Base-by-base conservation (phyloP, 1,284 basidiomycete species). In the Microbotryum scabiosae region DNA sequence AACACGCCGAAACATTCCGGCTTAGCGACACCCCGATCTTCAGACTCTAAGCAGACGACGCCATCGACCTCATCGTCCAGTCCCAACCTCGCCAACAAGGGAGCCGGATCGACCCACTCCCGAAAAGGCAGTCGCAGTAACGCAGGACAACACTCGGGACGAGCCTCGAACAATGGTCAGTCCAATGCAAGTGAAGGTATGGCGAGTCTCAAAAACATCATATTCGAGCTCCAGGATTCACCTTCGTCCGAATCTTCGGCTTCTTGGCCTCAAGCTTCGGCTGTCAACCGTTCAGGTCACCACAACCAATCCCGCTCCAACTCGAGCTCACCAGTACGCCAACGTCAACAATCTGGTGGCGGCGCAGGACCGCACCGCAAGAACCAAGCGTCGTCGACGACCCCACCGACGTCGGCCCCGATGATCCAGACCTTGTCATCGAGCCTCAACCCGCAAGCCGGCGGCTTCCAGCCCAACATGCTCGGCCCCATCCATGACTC, bases 371-470 rank as follows among this genome's bases (percentile, higher is more conserved):
- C 21, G 23, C 59, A 59, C 44, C 64, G 64, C 51, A 62, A 60
- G 59, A 60, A 51, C 51, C 36, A 41, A 41, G 25, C 58, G 7
- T 60, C 58, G 5, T 46, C 45, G 8, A 8, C n/a, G 10, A 5
- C 49, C 23, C 28, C 43, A 5, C 51, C 57, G 18, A 10, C 57
- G 26, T n/a, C 36, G 8, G 51, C 51, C 30, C 48, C n/a, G 57
- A 57, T 26, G 57, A 57, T 14, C 54, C 57, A 4, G 52, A 53
- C 16, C 26, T 21, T n/a, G 47, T 12, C 12, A 20, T 68, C 68
- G 32, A 65, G 60, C 1, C 67, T 73, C 44, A 73, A 73, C 63
- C 72, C 72, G 21, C 67, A 65, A 36, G 72, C 72, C 4, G 72
- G 72, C 51, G 72, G 72, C 1, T 73, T 73, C 60, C 68, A 70